Evolutionary conservation across 2,329 filamentous ascomycete genomes (phyloP).

Genomic region (Curvularia sp.): DNA sequence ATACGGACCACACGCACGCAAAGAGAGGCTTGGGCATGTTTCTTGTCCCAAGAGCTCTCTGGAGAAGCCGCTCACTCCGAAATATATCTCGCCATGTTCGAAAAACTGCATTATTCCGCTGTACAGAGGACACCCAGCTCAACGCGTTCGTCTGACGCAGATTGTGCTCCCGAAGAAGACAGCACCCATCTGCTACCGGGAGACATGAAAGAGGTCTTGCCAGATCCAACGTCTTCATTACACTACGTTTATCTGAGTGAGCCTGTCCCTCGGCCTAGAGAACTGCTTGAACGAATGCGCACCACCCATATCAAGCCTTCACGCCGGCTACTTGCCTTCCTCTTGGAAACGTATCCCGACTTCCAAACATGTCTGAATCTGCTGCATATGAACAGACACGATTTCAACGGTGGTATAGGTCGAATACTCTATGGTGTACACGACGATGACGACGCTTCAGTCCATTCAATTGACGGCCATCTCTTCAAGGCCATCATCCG

Average conservation of each 20-base stretch:
- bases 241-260: conserved; percentile 71
- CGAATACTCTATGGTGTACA: conserved; percentile 33
- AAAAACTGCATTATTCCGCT: conserved; percentile 59
- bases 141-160: conserved; percentile 14
- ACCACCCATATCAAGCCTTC: conserved; percentile 58
- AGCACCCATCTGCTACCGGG: conserved; percentile 59
- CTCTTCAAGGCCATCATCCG: conserved; percentile 41
- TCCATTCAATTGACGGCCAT: conserved; percentile 31
- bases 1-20: conserved; percentile 66
- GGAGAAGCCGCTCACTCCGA: conserved; percentile 46
- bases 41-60: conserved; percentile 62
- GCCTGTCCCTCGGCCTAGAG: conserved; percentile 64
- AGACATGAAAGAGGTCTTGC: conserved; percentile 63
- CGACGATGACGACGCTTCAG: conserved; percentile 8
- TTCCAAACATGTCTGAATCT: conserved; percentile 31
- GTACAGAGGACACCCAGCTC: conserved; percentile 8
- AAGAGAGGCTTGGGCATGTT: conserved; percentile 71
- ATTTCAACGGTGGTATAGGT: conserved; percentile 32
- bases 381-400: conserved; percentile 25
- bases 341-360: conserved; percentile 56
- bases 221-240: conserved; percentile 65
- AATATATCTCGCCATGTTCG: conserved; percentile 65
- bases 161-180: conserved; percentile 7
- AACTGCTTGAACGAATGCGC: conserved; percentile 68
- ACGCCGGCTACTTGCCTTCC: conserved; percentile 61